Percentiles rank a stretch among this genome's conserved stretches.
Evolutionary conservation across 768 basidiomycete genomes (phyloP).

Genomic region (Russula olivacea): DNA sequence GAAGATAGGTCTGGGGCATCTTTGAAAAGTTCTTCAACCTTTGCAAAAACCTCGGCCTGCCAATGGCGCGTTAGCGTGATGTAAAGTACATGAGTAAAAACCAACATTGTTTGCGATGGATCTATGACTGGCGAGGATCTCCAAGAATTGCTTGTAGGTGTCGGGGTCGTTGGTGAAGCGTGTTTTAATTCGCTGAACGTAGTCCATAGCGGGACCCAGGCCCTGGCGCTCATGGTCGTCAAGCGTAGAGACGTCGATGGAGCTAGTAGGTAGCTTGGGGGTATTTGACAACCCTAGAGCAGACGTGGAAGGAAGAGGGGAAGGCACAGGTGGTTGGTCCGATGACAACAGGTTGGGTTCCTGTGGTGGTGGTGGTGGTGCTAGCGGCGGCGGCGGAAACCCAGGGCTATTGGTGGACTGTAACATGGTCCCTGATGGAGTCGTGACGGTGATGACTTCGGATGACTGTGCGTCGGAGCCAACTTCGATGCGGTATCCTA

Average conservation of each 20-base stretch:
- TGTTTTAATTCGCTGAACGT: constrained; percentile 95
- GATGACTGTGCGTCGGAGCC: constrained; percentile 56
- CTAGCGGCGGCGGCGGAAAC: constrained; percentile 2
- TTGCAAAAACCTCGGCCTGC: constrained; percentile 61
- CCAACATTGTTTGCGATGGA: constrained; percentile 46
- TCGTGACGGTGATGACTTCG: constrained; percentile 70
- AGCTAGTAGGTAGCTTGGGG: neutral
- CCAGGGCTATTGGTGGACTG: constrained; percentile 29
- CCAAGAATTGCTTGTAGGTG: constrained; percentile 74
- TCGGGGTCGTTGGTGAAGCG: constrained; percentile 75
- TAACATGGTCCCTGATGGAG: constrained; percentile 55
- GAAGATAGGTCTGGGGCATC: constrained; percentile 68
- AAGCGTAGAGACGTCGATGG: constrained; percentile 4
- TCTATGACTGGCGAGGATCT: constrained; percentile 65
- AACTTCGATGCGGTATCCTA: constrained; percentile 90
- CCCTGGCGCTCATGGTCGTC: constrained; percentile 24
- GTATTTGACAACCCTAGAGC: constrained; percentile 15
- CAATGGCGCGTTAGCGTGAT: neutral
- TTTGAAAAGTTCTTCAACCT: constrained; percentile 65
- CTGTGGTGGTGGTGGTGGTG: neutral
- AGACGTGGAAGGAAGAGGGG: constrained; percentile 19
- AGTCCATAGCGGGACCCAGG: constrained; percentile 81
- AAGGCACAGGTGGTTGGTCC: constrained; percentile 13
- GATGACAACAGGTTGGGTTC: neutral
- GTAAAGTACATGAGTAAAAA: constrained; percentile 24